A percentile compares a stretch with the other conserved stretches of the same genome.
phyloP scores from a whole-genome alignment of 352 stramenopile genomes.

The Phytophthora citrophthora region DNA sequence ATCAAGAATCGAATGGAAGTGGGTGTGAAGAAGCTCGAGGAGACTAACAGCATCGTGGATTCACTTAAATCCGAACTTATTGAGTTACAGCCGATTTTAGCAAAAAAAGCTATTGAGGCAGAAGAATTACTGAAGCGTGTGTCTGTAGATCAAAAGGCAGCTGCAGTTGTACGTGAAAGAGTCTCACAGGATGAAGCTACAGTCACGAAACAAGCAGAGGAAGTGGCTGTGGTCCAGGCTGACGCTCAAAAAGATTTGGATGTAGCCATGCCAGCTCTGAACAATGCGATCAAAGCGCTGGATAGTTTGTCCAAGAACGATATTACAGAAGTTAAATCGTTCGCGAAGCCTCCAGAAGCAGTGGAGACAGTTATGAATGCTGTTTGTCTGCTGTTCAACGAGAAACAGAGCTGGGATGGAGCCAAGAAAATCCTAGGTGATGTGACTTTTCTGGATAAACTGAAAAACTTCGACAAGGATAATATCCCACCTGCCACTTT shows the following conservation, averaged over 20 bases:
- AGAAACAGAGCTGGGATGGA: constrained; percentile 93
- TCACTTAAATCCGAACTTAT: constrained; percentile 92
- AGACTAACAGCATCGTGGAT: constrained; percentile 95
- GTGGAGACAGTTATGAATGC: constrained; percentile 96
- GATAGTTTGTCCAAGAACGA: constrained; percentile 93
- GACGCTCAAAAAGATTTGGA: constrained; percentile 95
- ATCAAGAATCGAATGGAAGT: constrained; percentile 92
- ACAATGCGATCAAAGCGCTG: constrained; percentile 89
- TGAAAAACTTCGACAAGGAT: constrained; percentile 95
- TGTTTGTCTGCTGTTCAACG: constrained; percentile 93
- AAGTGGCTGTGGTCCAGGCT: constrained; percentile 90
- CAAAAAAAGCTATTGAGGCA: constrained; percentile 90
- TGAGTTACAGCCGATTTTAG: constrained; percentile 91
- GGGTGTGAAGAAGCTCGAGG: constrained; percentile 93
- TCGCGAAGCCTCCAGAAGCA: constrained; percentile 91
- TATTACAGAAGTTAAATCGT: constrained; percentile 95
- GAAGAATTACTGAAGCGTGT: constrained; percentile 93
- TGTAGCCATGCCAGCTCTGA: constrained; percentile 91
- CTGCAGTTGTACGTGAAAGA: constrained; percentile 84
- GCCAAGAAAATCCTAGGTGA: constrained; percentile 93
- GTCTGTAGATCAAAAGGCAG: constrained; percentile 93
- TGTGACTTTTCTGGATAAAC: constrained; percentile 88
- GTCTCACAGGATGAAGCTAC: constrained; percentile 92
- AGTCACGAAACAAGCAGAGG: constrained; percentile 91
- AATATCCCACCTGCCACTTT: constrained; percentile 90